phyloP scores from a whole-genome alignment of 768 basidiomycete genomes.

The Peribolospora baueri region DNA sequence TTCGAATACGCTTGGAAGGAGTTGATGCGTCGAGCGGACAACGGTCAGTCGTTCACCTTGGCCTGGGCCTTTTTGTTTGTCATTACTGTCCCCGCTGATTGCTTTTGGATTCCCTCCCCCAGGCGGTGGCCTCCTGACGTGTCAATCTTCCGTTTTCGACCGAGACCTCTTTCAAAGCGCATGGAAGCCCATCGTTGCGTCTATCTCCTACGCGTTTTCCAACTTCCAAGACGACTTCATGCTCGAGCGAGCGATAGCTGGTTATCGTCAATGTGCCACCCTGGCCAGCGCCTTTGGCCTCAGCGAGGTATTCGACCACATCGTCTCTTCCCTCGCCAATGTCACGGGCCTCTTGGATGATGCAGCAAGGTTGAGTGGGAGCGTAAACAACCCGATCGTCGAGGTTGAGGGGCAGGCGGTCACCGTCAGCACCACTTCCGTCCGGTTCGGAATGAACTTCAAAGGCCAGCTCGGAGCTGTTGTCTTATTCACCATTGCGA shows the following conservation, averaged over 20 bases:
- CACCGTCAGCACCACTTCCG: constrained; percentile 73
- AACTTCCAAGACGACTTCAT: constrained; percentile 91
- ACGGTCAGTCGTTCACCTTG: constrained; percentile 11
- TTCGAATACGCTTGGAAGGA: constrained; percentile 99
- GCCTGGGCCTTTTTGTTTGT: neutral
- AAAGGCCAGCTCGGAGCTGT: constrained; percentile 89
- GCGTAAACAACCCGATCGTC: constrained; percentile 50
- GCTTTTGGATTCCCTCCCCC: neutral
- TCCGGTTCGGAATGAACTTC: constrained; percentile 84
- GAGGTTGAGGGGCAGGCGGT: constrained; percentile 71
- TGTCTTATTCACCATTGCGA: constrained; percentile 88
- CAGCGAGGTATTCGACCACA: constrained; percentile 89
- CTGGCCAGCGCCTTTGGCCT: constrained; percentile 68
- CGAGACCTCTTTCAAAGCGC: constrained; percentile 77
- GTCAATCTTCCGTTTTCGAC: constrained; percentile 60
- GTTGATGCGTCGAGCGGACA: constrained; percentile 51
- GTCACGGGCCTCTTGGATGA: constrained; percentile 70
- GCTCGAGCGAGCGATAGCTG: constrained; percentile 77
- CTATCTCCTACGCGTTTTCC: constrained; percentile 84
- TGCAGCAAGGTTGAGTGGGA: neutral
- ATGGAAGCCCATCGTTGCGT: constrained; percentile 82
- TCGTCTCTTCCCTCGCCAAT: constrained; percentile 73
- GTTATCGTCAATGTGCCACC: constrained; percentile 90
- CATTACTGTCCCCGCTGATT: neutral
- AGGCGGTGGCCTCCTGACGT: constrained; percentile 42